Percentiles rank a stretch among this genome's conserved stretches.
Conservation (phyloP, 116 monocot species). For the Iris pallida region DNA sequence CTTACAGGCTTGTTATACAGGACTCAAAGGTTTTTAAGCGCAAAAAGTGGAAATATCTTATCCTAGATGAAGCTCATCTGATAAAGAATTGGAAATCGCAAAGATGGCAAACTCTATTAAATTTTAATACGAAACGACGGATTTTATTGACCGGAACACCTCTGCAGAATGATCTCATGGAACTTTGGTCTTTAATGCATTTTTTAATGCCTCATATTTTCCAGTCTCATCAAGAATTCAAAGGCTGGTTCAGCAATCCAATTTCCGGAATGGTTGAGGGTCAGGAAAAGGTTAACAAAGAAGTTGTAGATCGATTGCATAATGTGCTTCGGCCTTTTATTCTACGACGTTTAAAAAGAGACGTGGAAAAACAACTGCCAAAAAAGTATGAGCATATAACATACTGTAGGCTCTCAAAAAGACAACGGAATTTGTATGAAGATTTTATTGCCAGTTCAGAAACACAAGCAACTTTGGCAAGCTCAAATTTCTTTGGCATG, state of each 20-base stretch:
- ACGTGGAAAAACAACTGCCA: conserved; percentile 99
- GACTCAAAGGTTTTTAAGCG: conserved; percentile 95
- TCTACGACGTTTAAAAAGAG: conserved; percentile 83
- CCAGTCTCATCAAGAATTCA: conserved; percentile 99
- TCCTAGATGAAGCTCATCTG: conserved; percentile 97
- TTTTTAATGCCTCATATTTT: conserved; percentile 99
- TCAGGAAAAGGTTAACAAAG: conserved; percentile 94
- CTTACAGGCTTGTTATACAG: conserved; percentile 92
- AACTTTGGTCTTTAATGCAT: conserved; percentile 99
- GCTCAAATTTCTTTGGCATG: conserved; percentile 97
- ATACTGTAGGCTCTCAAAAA: conserved; percentile 83
- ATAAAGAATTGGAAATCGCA: conserved; percentile 99
- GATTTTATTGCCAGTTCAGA: conserved; percentile 98
- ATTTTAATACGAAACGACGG: conserved; percentile 91
- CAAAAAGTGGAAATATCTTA: conserved; percentile 99
- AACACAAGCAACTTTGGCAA: conserved; percentile 92
- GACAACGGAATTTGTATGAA: conserved; percentile 95
- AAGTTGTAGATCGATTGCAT: conserved; percentile 95
- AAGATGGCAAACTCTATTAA: conserved; percentile 94
- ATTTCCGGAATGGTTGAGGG: conserved; percentile 98
- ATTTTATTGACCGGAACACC: conserved; percentile 97
- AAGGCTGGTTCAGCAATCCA: conserved; percentile 99
- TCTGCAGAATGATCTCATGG: conserved; percentile 99
- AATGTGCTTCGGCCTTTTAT: conserved; percentile 99
- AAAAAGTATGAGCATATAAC: conserved; percentile 91